Evolutionary conservation across 1,284 basidiomycete species (phyloP).

Genomic region (Ustilago trichophora): DNA sequence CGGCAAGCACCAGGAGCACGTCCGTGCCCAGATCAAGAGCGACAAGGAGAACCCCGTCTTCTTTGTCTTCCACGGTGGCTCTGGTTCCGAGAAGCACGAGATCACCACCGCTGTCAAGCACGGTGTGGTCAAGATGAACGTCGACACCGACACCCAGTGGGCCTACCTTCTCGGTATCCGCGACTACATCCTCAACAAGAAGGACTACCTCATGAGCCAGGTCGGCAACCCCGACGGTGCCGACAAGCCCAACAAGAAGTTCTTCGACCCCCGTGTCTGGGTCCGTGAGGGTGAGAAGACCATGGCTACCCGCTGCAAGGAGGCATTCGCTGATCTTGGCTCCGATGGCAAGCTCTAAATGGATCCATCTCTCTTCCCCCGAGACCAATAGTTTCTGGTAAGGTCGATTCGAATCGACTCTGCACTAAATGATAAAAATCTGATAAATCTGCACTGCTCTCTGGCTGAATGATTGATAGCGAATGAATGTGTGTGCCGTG

Average conservation of each 20-base stretch:
- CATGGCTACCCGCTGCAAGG: conserved; percentile 83
- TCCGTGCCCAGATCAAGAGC: conserved; percentile 77
- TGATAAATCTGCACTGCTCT: no score
- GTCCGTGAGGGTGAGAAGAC: conserved; percentile 99
- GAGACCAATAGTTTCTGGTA: no score
- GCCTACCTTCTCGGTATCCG: conserved; percentile 87
- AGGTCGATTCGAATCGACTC: no score
- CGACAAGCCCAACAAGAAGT: conserved; percentile 67
- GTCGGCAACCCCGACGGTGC: conserved; percentile 66
- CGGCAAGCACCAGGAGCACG: conserved; percentile 86
- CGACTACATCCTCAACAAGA: conserved; percentile 66
- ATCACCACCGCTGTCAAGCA: conserved; percentile 89
- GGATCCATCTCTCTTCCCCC: background rate
- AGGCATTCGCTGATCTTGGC: conserved; percentile 88
- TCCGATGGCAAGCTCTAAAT: conserved; percentile 59
- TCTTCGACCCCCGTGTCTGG: conserved; percentile 79
- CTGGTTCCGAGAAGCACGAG: conserved; percentile 95
- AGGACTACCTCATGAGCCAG: conserved; percentile 65
- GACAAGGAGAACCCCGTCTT: conserved; percentile 74
- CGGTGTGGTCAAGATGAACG: conserved; percentile 73
- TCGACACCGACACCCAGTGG: conserved; percentile 80
- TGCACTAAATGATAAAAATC: no score
- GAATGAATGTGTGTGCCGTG: background rate
- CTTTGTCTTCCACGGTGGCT: conserved; percentile 99
- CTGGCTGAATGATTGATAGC: background rate